Conservation (phyloP, 208 protist genomes). For the Porcisia deanei region DNA sequence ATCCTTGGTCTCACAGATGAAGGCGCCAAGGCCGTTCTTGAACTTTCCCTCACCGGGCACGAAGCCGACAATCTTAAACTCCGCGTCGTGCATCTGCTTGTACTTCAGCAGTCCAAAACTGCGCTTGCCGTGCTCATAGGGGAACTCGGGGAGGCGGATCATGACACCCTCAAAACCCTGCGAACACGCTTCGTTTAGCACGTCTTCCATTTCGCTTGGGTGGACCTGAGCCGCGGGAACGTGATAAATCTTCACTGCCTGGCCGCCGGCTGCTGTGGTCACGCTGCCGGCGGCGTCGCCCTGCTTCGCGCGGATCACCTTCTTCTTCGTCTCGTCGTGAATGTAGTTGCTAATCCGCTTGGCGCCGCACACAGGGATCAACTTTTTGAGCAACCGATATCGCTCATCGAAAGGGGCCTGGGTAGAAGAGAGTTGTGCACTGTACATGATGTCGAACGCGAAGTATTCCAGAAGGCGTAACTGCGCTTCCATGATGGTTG, state of each 20-base stretch:
- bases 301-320: slow-evolving; percentile 58
- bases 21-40: slow-evolving; percentile 79
- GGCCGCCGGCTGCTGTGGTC: slow-evolving; percentile 14
- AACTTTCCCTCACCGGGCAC: slow-evolving; percentile 86
- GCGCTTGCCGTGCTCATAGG: slow-evolving; percentile 90
- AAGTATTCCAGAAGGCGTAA: slow-evolving; percentile 80
- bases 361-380: slow-evolving; percentile 75
- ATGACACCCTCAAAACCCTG: slow-evolving; percentile 92
- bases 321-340: slow-evolving; percentile 79
- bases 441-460: slow-evolving; percentile 91
- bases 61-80: slow-evolving; percentile 89
- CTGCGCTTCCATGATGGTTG: slow-evolving; percentile 44
- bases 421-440: slow-evolving; percentile 42
- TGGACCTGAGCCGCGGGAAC: slow-evolving; percentile 78
- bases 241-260: slow-evolving; percentile 68
- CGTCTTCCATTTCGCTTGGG: slow-evolving; percentile 79
- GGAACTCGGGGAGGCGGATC: slow-evolving; percentile 81
- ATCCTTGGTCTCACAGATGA: slow-evolving; percentile 83
- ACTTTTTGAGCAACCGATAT: slow-evolving; percentile 76
- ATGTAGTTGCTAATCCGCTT: slow-evolving; percentile 88
- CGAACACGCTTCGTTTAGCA: slow-evolving; percentile 78
- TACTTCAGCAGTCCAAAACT: slow-evolving; percentile 91
- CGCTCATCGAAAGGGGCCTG: slow-evolving; percentile 78
- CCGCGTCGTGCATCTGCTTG: slow-evolving; percentile 91
- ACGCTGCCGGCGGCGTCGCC: slow-evolving; percentile 1